Conservation (phyloP, 148 eudicot genomes). For the Mesembryanthemum crystallinum region DNA sequence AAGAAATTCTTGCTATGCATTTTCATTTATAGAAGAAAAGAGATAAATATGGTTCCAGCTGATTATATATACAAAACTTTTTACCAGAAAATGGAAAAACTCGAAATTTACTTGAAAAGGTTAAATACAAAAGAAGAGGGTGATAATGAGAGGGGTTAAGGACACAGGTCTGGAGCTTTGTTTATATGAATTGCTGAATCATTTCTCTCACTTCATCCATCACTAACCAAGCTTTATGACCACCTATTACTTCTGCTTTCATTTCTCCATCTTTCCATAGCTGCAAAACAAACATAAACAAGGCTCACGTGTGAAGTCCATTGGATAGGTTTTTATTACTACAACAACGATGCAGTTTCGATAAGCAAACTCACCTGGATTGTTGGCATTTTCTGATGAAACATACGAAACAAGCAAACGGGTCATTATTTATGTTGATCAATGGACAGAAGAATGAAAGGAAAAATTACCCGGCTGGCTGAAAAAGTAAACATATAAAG, state of each 20-base stretch:
- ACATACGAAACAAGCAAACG: conserved; percentile 19
- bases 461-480: neutral
- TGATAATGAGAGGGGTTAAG: neutral
- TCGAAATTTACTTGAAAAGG: conserved; percentile 9
- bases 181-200: conserved; percentile 60
- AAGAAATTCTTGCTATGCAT: neutral
- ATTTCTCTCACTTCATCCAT: conserved; percentile 86
- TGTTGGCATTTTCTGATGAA: conserved; percentile 90
- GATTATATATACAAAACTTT: conserved; percentile 18
- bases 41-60: conserved; percentile 7
- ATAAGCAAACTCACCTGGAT: conserved; percentile 61
- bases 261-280: conserved; percentile 94
- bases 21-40: conserved; percentile 6
- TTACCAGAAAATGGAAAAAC: neutral
- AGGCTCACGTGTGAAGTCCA: neutral
- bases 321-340: too few relatives aligned
- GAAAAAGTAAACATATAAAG: neutral
- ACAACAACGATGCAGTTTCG: too few relatives aligned
- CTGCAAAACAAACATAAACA: conserved; percentile 35
- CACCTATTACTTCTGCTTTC: conserved; percentile 95
- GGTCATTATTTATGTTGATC: conserved; percentile 5
- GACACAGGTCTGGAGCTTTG: neutral
- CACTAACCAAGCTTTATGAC: conserved; percentile 94
- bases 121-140: neutral
- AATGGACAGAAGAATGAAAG: neutral